Conservation (phyloP, 192 early-diverging fungal genomes). For the Podila clonocystis region DNA sequence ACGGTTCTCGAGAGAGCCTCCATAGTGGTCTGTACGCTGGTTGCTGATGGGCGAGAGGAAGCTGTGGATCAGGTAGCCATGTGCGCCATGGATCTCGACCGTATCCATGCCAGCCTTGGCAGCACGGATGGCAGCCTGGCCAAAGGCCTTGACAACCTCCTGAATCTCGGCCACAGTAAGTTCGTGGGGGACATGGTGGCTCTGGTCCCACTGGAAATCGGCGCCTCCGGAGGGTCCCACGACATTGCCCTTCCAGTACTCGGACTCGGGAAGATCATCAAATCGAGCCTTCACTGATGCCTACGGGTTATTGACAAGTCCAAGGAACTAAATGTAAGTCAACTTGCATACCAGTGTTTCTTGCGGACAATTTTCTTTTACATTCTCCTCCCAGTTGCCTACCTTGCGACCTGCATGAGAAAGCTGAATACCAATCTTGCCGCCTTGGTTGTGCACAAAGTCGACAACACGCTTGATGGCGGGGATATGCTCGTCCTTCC, state of each 20-base stretch:
- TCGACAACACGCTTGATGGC: conserved; percentile 65
- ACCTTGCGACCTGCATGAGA: conserved; percentile 86
- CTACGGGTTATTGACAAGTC: background rate
- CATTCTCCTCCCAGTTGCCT: conserved; percentile 53
- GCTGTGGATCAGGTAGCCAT: conserved; percentile 86
- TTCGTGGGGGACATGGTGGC: conserved; percentile 56
- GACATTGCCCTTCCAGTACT: conserved; percentile 76
- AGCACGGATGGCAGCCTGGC: conserved; percentile 70
- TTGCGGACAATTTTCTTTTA: conserved; percentile 9
- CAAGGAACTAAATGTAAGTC: background rate
- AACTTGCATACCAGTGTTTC: too few relatives aligned
- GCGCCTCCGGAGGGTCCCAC: conserved; percentile 65
- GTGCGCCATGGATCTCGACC: conserved; percentile 88
- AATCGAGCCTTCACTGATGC: conserved; percentile 8
- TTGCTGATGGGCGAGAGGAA: conserved; percentile 88
- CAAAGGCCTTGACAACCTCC: conserved; percentile 68
- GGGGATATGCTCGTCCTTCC: conserved; percentile 80
- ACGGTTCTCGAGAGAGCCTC: conserved; percentile 73
- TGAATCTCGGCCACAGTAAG: conserved; percentile 74
- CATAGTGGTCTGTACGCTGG: conserved; percentile 88
- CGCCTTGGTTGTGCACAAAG: conserved; percentile 69
- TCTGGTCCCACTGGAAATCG: conserved; percentile 43
- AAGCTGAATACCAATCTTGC: conserved; percentile 76
- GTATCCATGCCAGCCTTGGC: conserved; percentile 85
- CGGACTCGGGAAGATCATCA: conserved; percentile 16